Evolutionary conservation across 2,329 filamentous ascomycete genomes (phyloP).

Genomic region (Claviceps sp.): DNA sequence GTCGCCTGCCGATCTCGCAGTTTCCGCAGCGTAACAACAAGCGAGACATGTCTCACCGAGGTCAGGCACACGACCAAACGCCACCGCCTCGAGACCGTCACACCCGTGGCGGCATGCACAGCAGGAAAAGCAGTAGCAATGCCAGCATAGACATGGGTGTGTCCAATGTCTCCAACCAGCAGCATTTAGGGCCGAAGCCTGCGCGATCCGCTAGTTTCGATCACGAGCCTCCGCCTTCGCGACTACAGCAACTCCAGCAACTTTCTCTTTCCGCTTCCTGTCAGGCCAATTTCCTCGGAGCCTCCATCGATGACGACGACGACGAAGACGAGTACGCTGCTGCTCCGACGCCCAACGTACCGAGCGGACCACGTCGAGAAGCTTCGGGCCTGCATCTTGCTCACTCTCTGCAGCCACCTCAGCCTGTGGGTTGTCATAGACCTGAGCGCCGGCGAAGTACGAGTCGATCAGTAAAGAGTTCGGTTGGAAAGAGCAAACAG

Average conservation of each 20-base stretch:
- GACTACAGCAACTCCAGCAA: conserved; percentile 10
- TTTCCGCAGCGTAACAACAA: conserved; percentile 51
- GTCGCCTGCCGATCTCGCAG: conserved; percentile 46
- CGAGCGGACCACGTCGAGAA: conserved; percentile 56
- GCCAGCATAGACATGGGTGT: conserved; percentile 55
- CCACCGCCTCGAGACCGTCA: conserved; percentile 29
- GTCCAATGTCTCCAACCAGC: conserved; percentile 41
- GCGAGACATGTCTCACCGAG: conserved; percentile 30
- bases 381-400: conserved; percentile 19
- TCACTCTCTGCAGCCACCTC: conserved; percentile 26
- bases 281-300: conserved; percentile 36
- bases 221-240: conserved; percentile 26
- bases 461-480: conserved; percentile 39
- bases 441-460: conserved; percentile 44
- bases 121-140: conserved; percentile 61
- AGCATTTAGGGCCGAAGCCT: conserved; percentile 41
- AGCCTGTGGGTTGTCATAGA: conserved; percentile 24
- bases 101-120: conserved; percentile 44
- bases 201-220: conserved; percentile 64
- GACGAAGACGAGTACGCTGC: conserved; percentile 58
- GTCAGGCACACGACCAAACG: conserved; percentile 21
- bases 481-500: conserved; percentile 21
- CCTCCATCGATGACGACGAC: conserved; percentile 39
- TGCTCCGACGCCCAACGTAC: conserved; percentile 75
- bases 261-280: conserved; percentile 22